Conservation (phyloP, 805 yeast genomes). For the Kluyveromyces nonfermentans region DNA sequence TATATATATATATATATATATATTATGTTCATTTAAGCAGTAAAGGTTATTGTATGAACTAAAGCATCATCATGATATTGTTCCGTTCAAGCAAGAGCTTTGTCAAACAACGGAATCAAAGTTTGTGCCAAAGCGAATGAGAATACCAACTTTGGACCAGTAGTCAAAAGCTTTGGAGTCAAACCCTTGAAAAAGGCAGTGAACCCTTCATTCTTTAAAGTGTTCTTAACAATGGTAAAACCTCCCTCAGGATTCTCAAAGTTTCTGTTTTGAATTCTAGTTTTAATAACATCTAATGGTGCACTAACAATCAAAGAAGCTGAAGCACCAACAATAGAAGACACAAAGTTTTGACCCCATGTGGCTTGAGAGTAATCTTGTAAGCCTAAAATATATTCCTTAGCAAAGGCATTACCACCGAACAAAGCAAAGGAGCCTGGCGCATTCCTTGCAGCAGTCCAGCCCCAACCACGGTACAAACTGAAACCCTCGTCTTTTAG, state of each 20-base stretch:
- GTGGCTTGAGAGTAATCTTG: slow-evolving; percentile 84
- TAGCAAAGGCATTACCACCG: slow-evolving; percentile 98
- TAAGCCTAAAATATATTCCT: slow-evolving; percentile 85
- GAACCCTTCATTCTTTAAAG: slow-evolving; percentile 84
- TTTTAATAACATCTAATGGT: slow-evolving; percentile 95
- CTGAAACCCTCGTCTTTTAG: slow-evolving; percentile 87
- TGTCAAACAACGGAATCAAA: slow-evolving; percentile 92
- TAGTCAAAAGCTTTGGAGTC: slow-evolving; percentile 91
- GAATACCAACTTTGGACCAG: slow-evolving; percentile 96
- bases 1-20: no score
- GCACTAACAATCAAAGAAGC: slow-evolving; percentile 95
- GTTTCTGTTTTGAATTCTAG: slow-evolving; percentile 94
- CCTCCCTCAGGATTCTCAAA: slow-evolving; percentile 96
- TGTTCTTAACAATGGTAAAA: slow-evolving; percentile 82
- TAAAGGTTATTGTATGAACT: no score
- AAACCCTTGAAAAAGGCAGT: slow-evolving; percentile 92
- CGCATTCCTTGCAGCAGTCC: slow-evolving; percentile 99
- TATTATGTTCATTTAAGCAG: no score
- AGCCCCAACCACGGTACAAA: slow-evolving; percentile 96
- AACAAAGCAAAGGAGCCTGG: slow-evolving; percentile 97
- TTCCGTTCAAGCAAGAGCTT: slow-evolving; percentile 34
- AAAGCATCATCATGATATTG: background rate
- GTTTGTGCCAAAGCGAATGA: slow-evolving; percentile 98
- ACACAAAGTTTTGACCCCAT: slow-evolving; percentile 88
- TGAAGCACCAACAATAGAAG: slow-evolving; percentile 93